Conservation (phyloP, 495 filamentous ascomycete genomes). For the Daldinia concentrica region DNA sequence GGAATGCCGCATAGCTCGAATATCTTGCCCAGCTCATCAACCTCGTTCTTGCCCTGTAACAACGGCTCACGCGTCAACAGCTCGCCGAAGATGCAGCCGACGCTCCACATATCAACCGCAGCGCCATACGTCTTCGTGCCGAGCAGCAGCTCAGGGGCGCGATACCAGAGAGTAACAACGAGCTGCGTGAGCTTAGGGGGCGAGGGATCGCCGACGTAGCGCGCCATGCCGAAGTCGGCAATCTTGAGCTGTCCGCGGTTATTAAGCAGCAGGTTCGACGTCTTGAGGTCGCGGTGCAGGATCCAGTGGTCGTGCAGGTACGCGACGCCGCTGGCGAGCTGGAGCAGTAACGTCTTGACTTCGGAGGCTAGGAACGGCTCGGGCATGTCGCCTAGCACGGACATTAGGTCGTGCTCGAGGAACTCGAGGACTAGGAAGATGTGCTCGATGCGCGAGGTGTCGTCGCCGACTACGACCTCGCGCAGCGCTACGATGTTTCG, state of each 20-base stretch:
- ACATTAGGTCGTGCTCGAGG: constrained; percentile 96
- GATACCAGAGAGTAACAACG: constrained; percentile 98
- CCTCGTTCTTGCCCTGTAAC: constrained; percentile 92
- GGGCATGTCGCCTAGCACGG: constrained; percentile 89
- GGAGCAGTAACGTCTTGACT: constrained; percentile 86
- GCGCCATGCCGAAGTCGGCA: constrained; percentile 97
- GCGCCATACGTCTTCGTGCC: constrained; percentile 79
- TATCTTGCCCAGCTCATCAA: constrained; percentile 79
- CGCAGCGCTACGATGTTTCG: constrained; percentile 67
- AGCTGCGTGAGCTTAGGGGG: constrained; percentile 87
- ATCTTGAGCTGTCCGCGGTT: constrained; percentile 96
- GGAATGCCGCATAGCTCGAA: constrained; percentile 93
- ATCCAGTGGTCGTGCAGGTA: constrained; percentile 94
- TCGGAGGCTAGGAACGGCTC: constrained; percentile 95
- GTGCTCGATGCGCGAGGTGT: constrained; percentile 71
- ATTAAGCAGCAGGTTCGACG: constrained; percentile 92
- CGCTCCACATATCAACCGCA: constrained; percentile 92
- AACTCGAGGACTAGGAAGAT: constrained; percentile 98
- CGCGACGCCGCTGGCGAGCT: constrained; percentile 81
- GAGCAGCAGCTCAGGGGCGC: constrained; percentile 88
- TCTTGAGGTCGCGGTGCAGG: constrained; percentile 96
- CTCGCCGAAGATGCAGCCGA: constrained; percentile 97
- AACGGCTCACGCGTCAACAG: constrained; percentile 84
- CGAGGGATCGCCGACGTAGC: constrained; percentile 81
- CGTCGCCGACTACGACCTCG: constrained; percentile 87